Percentiles rank a stretch among this genome's conserved stretches.
Evolutionary conservation across 345 rosid species (phyloP).

Genomic region (Eucalyptus viminalis): DNA sequence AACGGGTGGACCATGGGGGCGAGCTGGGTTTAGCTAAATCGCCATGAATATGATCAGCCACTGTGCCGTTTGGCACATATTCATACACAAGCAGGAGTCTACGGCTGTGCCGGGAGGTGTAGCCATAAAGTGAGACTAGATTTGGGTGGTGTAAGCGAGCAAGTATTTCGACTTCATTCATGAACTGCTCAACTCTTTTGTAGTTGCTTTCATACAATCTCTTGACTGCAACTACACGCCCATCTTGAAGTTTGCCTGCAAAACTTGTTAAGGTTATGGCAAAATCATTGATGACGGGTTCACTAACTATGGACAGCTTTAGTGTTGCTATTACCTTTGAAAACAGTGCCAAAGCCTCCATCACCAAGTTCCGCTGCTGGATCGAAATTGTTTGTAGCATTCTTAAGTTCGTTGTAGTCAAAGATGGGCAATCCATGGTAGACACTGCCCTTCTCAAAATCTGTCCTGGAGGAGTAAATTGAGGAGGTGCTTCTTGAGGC

Average conservation of each 20-base stretch:
- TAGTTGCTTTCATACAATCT: constrained; percentile 65
- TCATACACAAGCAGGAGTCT: constrained; percentile 80
- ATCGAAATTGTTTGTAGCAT: constrained; percentile 68
- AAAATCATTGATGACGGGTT: not conserved
- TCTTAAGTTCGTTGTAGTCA: constrained; percentile 50
- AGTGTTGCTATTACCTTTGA: constrained; percentile 31
- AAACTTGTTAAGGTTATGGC: not conserved
- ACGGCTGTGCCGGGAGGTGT: constrained; percentile 69
- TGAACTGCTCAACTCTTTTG: constrained; percentile 69
- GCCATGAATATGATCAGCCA: constrained; percentile 88
- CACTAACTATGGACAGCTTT: not conserved
- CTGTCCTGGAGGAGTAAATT: too few species aligned
- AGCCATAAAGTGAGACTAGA: constrained; percentile 73
- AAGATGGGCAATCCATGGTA: constrained; percentile 35
- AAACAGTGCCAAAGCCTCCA: constrained; percentile 92
- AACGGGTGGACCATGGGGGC: constrained; percentile 49
- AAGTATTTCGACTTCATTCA: constrained; percentile 75
- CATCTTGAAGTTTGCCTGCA: constrained; percentile 63
- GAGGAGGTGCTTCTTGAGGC: too few species aligned
- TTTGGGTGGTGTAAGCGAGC: constrained; percentile 51
- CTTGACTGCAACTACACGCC: constrained; percentile 75
- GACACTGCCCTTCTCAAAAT: too few species aligned
- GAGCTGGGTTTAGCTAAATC: constrained; percentile 43
- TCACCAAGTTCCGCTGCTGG: constrained; percentile 65
- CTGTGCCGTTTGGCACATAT: constrained; percentile 68